These are phyloP conservation scores for Diaporthe humulicola DNA, from an alignment of 2,329 filamentous ascomycete species.

Conservation along the genomic window DNA sequence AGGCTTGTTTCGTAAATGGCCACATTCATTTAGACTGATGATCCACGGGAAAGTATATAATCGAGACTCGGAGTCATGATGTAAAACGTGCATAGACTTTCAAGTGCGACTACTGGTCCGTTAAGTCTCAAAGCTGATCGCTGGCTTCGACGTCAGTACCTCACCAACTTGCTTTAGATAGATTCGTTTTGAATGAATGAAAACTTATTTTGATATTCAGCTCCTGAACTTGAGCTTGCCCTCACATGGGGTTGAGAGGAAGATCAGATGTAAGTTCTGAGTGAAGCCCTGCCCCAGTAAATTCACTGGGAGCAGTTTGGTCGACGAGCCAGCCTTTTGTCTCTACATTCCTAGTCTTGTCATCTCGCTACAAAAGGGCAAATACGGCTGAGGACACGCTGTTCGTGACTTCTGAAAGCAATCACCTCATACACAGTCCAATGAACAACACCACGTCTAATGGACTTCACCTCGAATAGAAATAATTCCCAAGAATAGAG, in stretches of 20 bases:
- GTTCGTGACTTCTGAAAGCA: too few relatives aligned
- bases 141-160: not conserved
- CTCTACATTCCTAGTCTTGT: not conserved
- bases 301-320: not conserved
- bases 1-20: too few relatives aligned
- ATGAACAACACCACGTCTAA: not conserved
- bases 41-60: too few relatives aligned
- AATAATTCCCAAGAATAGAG: too few relatives aligned
- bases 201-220: not conserved
- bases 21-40: too few relatives aligned
- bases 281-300: not conserved
- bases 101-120: too few relatives aligned
- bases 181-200: not conserved
- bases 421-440: too few relatives aligned
- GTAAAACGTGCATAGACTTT: not conserved
- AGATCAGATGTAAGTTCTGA: not conserved
- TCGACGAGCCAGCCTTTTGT: not conserved
- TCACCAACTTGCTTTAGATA: not conserved
- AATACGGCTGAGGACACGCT: not conserved
- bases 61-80: not conserved
- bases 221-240: not conserved
- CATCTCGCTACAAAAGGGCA: not conserved
- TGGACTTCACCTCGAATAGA: not conserved
- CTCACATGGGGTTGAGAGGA: not conserved
- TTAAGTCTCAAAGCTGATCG: too few relatives aligned